These are phyloP conservation scores for Crithidia brevicula DNA, from an alignment of 208 protist species.

Conservation along the genomic window DNA sequence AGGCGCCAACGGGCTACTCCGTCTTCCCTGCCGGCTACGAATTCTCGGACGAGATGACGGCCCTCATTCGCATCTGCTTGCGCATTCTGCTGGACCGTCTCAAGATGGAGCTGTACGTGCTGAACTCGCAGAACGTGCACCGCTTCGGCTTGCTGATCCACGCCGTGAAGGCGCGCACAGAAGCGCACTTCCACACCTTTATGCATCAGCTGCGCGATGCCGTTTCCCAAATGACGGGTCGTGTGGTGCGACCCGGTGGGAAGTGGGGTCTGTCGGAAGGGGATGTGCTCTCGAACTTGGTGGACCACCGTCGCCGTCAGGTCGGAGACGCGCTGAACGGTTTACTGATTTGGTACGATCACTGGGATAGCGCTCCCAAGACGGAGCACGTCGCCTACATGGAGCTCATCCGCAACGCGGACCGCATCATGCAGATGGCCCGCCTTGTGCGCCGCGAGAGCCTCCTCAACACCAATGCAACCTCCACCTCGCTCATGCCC, in stretches of 20 bases:
- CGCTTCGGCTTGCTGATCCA: constrained; percentile 57
- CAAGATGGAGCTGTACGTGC: constrained; percentile 79
- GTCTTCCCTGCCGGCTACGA: constrained; percentile 67
- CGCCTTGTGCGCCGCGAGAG: constrained; percentile 68
- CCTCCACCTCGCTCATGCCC: constrained; percentile 54
- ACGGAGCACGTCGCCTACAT: constrained; percentile 77
- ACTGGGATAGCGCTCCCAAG: constrained; percentile 79
- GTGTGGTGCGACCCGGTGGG: constrained; percentile 54
- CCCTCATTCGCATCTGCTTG: constrained; percentile 68
- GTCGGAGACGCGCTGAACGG: constrained; percentile 61
- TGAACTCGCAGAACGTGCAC: constrained; percentile 75
- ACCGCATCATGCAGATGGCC: constrained; percentile 75
- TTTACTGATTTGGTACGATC: constrained; percentile 85
- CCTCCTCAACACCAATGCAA: constrained; percentile 69
- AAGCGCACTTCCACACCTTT: constrained; percentile 69
- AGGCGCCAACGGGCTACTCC: constrained; percentile 45
- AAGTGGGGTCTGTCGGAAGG: constrained; percentile 65
- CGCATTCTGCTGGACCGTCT: constrained; percentile 73
- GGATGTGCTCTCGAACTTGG: constrained; percentile 62
- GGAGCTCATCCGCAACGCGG: constrained; percentile 82
- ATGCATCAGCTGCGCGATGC: constrained; percentile 74
- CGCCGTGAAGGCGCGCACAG: constrained; percentile 65
- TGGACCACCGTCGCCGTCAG: constrained; percentile 68
- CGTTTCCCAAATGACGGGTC: constrained; percentile 60
- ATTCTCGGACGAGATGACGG: constrained; percentile 64